A percentile compares a stretch with the other conserved stretches of the same genome.
These are phyloP conservation scores for Saccharomycopsis phalli DNA, from an alignment of 1,139 yeast genomes.

Conservation along the genomic window DNA sequence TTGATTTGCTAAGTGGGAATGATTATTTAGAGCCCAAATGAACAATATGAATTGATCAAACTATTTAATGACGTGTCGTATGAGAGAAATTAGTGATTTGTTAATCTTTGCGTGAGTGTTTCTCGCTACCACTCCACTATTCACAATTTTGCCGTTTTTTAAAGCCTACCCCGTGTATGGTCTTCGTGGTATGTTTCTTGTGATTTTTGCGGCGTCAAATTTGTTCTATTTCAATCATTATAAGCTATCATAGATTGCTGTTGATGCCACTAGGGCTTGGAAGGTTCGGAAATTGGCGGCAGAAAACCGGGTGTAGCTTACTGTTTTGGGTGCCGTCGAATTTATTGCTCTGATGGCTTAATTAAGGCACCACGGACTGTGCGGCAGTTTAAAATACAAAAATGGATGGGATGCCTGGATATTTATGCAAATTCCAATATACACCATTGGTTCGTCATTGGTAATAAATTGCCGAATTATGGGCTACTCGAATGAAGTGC, in stretches of 20 bases:
- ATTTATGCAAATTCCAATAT: slow-evolving; percentile 12
- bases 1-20: slow-evolving; percentile 6
- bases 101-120: slow-evolving; percentile 9
- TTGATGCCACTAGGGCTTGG: too few relatives aligned
- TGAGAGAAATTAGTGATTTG: slow-evolving; percentile 1
- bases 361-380: too few relatives aligned
- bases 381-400: not conserved
- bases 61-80: slow-evolving; percentile 11
- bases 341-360: not conserved
- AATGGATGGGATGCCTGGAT: not conserved
- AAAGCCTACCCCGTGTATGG: slow-evolving; percentile 7
- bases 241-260: too few relatives aligned
- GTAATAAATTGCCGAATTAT: slow-evolving; percentile 10
- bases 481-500: slow-evolving; percentile 4
- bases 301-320: too few relatives aligned
- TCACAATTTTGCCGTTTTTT: slow-evolving; percentile 10
- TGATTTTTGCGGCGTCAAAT: slow-evolving; percentile 5
- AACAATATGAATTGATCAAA: slow-evolving; percentile 18
- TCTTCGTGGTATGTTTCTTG: slow-evolving; percentile 2
- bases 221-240: slow-evolving; percentile 13
- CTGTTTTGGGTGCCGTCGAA: too few relatives aligned
- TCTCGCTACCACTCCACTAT: slow-evolving; percentile 14
- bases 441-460: slow-evolving; percentile 9
- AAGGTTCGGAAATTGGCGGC: too few relatives aligned
- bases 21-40: slow-evolving; percentile 18